phyloP scores from a whole-genome alignment of 306 rosid genomes.

The Pterocarpus santalinus region DNA sequence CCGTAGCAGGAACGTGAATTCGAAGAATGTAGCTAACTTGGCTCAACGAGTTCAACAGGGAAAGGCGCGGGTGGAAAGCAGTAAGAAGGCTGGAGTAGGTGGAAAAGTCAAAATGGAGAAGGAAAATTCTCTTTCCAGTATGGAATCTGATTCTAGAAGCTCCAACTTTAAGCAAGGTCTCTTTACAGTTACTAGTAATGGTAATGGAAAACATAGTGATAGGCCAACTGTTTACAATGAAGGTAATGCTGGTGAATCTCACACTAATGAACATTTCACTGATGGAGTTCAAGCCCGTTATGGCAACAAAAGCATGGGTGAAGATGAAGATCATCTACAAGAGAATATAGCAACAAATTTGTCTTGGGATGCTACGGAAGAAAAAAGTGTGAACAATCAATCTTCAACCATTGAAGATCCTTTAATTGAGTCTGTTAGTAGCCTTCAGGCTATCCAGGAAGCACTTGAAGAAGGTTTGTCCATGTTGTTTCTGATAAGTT shows the following conservation, averaged over 20 bases:
- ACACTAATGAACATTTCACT: conserved; percentile 59
- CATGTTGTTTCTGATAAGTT: conserved; percentile 7
- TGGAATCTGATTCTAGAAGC: conserved; percentile 97
- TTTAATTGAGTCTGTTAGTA: conserved; percentile 64
- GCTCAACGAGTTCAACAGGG: conserved; percentile 63
- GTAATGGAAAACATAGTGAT: conserved; percentile 73
- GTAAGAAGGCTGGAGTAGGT: conserved; percentile 80
- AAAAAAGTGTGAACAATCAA: conserved; percentile 60
- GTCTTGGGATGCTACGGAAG: conserved; percentile 64
- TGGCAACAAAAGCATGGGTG: conserved; percentile 60
- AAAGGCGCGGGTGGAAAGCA: conserved; percentile 63
- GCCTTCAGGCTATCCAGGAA: conserved; percentile 79
- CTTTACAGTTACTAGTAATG: conserved; percentile 61
- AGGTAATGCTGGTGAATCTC: conserved; percentile 70
- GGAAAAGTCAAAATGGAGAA: conserved; percentile 67
- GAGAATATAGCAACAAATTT: conserved; percentile 60
- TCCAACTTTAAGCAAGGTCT: conserved; percentile 67
- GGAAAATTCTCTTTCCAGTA: conserved; percentile 82
- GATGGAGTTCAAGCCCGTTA: conserved; percentile 66
- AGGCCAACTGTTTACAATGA: conserved; percentile 56
- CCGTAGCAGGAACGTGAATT: conserved; percentile 51
- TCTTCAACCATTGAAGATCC: conserved; percentile 68
- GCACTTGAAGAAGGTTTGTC: conserved; percentile 87
- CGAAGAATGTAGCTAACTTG: conserved; percentile 59
- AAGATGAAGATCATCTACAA: conserved; percentile 60